Conservation (phyloP, 495 filamentous ascomycete genomes). For the Penicillium diatomitis region DNA sequence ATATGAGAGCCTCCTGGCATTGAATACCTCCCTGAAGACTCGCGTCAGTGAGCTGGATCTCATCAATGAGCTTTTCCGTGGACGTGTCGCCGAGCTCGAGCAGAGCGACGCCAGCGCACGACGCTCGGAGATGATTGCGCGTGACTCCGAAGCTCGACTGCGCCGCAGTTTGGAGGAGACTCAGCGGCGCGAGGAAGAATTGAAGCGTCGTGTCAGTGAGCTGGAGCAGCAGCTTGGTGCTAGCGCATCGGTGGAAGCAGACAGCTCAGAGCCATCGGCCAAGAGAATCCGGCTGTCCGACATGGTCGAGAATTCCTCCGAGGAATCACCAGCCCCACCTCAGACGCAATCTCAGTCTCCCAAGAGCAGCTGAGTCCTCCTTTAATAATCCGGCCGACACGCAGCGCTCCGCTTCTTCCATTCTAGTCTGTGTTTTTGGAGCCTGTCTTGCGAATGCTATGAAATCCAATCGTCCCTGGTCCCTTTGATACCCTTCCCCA, state of each 20-base stretch:
- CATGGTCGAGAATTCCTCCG: conserved; percentile 33
- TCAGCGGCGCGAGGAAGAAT: conserved; percentile 66
- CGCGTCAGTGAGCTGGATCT: conserved; percentile 90
- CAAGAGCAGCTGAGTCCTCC: conserved; percentile 22
- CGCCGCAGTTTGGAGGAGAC: conserved; percentile 65
- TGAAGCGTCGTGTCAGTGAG: conserved; percentile 75
- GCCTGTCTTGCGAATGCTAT: conserved; percentile 7
- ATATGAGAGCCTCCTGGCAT: conserved; percentile 66
- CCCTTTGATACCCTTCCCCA: conserved; percentile 39
- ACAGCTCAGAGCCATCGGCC: conserved; percentile 34
- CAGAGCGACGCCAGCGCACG: conserved; percentile 61
- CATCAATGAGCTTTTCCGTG: conserved; percentile 87
- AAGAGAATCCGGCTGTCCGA: conserved; percentile 39
- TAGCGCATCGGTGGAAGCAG: conserved; percentile 12
- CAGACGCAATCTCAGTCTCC: conserved; percentile 34
- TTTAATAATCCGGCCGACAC: not conserved
- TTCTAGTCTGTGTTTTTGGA: not conserved
- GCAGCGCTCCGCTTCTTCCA: not conserved
- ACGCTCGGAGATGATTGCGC: conserved; percentile 46
- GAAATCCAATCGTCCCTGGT: conserved; percentile 26
- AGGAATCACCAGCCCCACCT: conserved; percentile 19
- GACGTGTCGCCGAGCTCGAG: conserved; percentile 81
- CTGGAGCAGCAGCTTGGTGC: conserved; percentile 53
- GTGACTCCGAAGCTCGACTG: conserved; percentile 52
- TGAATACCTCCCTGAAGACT: conserved; percentile 77